These are phyloP conservation scores for Plasmodium vinckei DNA, from an alignment of 169 alveolate species.

Conservation along the genomic window DNA sequence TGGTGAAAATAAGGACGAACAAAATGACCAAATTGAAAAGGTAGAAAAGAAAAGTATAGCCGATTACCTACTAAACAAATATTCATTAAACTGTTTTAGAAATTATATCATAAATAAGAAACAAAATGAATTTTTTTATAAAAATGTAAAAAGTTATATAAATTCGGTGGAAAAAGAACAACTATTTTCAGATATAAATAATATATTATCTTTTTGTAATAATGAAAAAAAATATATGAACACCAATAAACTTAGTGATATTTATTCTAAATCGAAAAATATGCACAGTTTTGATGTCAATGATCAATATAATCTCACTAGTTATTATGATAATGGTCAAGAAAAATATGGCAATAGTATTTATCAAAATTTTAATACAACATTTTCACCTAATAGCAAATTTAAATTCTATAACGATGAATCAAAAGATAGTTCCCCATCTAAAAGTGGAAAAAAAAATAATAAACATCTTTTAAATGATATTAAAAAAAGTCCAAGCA, in stretches of 20 bases:
- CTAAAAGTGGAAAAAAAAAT: too few species aligned
- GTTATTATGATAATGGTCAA: too few species aligned
- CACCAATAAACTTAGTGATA: not conserved
- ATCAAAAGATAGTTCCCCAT: too few species aligned
- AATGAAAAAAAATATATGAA: slow-evolving; percentile 15
- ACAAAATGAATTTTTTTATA: slow-evolving; percentile 32
- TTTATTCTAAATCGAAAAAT: too few species aligned
- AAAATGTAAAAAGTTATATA: not conserved
- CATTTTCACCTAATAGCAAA: too few species aligned
- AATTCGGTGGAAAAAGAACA: not conserved
- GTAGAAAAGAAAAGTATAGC: slow-evolving; percentile 3
- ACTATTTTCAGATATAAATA: slow-evolving; percentile 9
- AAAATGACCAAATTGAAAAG: slow-evolving; percentile 9
- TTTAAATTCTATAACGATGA: too few species aligned
- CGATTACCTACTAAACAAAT: slow-evolving; percentile 4
- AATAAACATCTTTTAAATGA: too few species aligned
- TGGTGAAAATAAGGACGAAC: not conserved
- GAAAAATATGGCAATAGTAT: too few species aligned
- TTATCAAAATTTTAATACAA: too few species aligned
- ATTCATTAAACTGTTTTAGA: slow-evolving; percentile 8
- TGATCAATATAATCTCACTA: too few species aligned
- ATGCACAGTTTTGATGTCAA: too few species aligned
- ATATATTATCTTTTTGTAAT: slow-evolving; percentile 26
- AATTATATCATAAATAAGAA: slow-evolving; percentile 25
- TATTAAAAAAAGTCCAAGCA: too few species aligned